These are phyloP conservation scores for Apodospora peruviana DNA, from an alignment of 495 filamentous ascomycete species.

Conservation along the genomic window DNA sequence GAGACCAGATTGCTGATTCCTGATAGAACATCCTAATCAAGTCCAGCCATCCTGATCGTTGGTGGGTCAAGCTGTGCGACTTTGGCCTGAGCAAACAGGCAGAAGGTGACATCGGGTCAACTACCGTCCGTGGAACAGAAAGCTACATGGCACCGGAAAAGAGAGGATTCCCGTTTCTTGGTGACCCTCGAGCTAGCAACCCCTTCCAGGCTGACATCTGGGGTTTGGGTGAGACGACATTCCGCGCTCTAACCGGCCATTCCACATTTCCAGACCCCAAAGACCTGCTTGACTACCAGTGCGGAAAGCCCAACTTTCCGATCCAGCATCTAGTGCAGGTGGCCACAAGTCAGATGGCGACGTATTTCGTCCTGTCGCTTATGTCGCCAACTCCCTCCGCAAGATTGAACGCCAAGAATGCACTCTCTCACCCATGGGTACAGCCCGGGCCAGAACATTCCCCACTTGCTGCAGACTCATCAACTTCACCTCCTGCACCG, in stretches of 20 bases:
- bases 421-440: not conserved
- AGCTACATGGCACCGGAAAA: constrained; percentile 39
- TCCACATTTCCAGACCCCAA: not conserved
- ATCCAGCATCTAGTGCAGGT: not conserved
- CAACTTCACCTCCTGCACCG: not conserved
- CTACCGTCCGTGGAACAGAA: constrained; percentile 26
- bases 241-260: not conserved
- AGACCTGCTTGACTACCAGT: not conserved
- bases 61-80: constrained; percentile 45
- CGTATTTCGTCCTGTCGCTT: not conserved
- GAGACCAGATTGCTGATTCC: not conserved
- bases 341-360: not conserved
- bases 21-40: constrained; percentile 5
- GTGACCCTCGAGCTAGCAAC: not conserved
- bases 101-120: constrained; percentile 16
- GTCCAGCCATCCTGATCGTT: constrained; percentile 10
- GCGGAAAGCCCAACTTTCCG: not conserved
- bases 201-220: constrained; percentile 2
- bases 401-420: not conserved
- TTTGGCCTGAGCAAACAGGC: constrained; percentile 41
- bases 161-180: constrained; percentile 2
- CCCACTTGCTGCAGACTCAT: not conserved
- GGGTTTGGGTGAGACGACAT: constrained; percentile 5
- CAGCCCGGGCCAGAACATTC: not conserved
- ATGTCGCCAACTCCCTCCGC: not conserved